Evolutionary conservation across 768 basidiomycete genomes (phyloP), one percentile per base, ranked within the genome.

Genomic region (Leucocoprinus leucothites): DNA sequence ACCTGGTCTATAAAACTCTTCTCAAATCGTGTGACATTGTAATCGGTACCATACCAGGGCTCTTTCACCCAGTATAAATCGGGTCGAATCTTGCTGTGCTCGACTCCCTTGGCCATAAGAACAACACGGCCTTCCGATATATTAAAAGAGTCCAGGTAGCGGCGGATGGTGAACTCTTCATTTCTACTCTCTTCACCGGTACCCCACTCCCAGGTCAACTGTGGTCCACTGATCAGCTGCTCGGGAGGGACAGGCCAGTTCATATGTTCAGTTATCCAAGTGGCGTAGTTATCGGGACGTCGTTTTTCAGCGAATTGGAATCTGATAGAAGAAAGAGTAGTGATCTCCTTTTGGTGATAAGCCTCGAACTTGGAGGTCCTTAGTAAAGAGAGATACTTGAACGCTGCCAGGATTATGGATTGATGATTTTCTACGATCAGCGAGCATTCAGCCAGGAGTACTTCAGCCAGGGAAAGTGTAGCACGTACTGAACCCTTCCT

Each of bases 1-100:
- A 67, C 83, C 76, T 80, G 67, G 63, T 74, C 67, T 35, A 89
- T 58, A 62, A 95, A 86, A 22, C 80, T 74, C 26, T 78, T 70
- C 48, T 86, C 82, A 66, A 89, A 82, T 49, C 74, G 76, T 60
- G 90, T 81, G n/a, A 95, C 82, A 34, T 75, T 75, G 69, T 95
- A 98, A 58, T 83, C 79, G 1, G 97, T 98, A 3, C 89, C 92
- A 69, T 99, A 99, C 84, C 93, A 94, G 41, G 87, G 86, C 70
- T 98, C 97, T 42, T 79, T 82, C 60, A 80, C 64, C 91, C 91
- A 94, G 13, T 63, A 56, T 9, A 69, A 61, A 35, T 71, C 68
- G 16, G 76, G 65, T 13, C 74, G 72, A 26, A 80, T 57, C 56
- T 78, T 82, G 22, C 70, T 67, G 51, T 88, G 73, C 38, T 85